Conservation (phyloP, 2,329 filamentous ascomycete species). For the Penicillium hordei region DNA sequence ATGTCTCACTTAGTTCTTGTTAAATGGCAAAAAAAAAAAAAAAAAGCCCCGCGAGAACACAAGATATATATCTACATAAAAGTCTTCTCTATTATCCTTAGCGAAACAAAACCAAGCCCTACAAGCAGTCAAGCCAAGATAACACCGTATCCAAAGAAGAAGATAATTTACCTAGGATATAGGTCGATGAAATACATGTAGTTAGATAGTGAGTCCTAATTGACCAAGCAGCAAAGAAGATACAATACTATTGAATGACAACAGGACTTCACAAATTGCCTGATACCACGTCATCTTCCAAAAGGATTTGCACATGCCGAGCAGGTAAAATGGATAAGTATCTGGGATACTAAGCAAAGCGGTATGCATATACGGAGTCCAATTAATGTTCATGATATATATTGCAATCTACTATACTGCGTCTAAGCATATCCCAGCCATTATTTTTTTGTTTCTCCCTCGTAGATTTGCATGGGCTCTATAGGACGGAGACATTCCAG, state of each 20-base stretch:
- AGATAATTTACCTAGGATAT: too few relatives aligned
- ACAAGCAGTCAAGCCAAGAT: neutral
- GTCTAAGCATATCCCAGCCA: neutral
- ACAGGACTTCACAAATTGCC: neutral
- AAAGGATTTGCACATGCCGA: neutral
- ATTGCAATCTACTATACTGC: too few relatives aligned
- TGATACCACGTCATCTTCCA: neutral
- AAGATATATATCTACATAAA: neutral
- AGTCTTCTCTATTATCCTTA: neutral
- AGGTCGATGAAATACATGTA: neutral
- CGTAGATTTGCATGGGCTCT: neutral
- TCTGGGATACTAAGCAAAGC: neutral
- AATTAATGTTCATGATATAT: too few relatives aligned
- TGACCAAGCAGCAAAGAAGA: neutral
- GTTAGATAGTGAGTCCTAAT: neutral
- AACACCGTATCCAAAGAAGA: neutral
- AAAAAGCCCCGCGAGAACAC: too few relatives aligned
- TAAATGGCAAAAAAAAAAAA: neutral
- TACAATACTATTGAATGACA: neutral
- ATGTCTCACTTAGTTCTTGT: neutral
- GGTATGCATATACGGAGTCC: neutral
- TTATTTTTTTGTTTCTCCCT: neutral
- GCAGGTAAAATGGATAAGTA: neutral
- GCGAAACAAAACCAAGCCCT: neutral
- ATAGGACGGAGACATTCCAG: slow-evolving; percentile 77